phyloP scores from a whole-genome alignment of 2,329 filamentous ascomycete genomes.

The Oidium heveae region DNA sequence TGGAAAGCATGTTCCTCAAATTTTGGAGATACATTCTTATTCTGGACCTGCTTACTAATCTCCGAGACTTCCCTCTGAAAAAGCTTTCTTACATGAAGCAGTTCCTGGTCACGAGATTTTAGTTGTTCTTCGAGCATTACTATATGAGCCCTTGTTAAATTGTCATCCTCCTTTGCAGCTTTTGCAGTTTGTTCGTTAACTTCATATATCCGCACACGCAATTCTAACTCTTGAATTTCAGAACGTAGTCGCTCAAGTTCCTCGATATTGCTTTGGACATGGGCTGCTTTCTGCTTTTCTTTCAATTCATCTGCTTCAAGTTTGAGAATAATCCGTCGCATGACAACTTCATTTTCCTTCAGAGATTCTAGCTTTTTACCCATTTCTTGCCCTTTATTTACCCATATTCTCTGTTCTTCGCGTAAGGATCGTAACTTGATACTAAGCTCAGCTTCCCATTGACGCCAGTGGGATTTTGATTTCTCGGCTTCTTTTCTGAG shows the following conservation, averaged over 20 bases:
- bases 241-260: constrained; percentile 33
- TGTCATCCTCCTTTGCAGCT: constrained; percentile 28
- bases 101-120: constrained; percentile 22
- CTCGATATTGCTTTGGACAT: constrained; percentile 32
- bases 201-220: constrained; percentile 35
- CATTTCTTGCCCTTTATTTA: constrained; percentile 28
- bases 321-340: constrained; percentile 39
- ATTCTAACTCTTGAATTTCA: constrained; percentile 34
- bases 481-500: constrained; percentile 48
- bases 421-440: constrained; percentile 38
- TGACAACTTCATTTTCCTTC: constrained; percentile 33
- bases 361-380: constrained; percentile 31
- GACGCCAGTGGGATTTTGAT: constrained; percentile 47
- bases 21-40: neutral
- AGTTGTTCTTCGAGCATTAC: constrained; percentile 34
- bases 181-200: constrained; percentile 35
- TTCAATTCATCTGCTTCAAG: constrained; percentile 43
- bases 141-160: constrained; percentile 30
- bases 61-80: constrained; percentile 21
- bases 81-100: constrained; percentile 16
- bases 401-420: constrained; percentile 44
- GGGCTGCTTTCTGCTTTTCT: constrained; percentile 35
- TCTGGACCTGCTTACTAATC: constrained; percentile 9
- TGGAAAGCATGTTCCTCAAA: neutral
- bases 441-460: constrained; percentile 49